Percentiles rank a stretch among this genome's conserved stretches.
Conservation (phyloP, 2,329 filamentous ascomycete genomes). For the Colletotrichum zoysiae region DNA sequence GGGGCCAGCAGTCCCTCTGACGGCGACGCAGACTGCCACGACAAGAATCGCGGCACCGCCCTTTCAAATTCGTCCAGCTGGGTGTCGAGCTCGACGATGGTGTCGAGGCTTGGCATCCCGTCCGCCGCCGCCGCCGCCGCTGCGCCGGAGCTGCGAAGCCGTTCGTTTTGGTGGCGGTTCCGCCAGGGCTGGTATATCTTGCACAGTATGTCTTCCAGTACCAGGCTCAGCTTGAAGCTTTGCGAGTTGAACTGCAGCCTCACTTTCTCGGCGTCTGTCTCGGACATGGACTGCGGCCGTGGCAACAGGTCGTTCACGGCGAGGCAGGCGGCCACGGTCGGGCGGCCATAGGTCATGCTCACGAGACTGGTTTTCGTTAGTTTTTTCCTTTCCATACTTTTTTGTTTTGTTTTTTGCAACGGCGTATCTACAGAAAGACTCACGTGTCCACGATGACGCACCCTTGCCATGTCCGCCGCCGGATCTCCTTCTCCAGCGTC, state of each 20-base stretch:
- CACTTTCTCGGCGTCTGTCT: not conserved
- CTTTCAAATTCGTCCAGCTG: conserved; percentile 2
- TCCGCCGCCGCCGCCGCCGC: not conserved
- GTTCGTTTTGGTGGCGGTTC: not conserved
- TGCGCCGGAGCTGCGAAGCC: not conserved
- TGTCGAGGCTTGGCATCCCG: conserved; percentile 2
- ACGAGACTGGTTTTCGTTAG: not conserved
- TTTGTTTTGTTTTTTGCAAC: not conserved
- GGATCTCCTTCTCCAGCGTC: conserved; percentile 53
- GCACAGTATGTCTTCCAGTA: conserved; percentile 49
- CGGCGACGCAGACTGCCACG: not conserved
- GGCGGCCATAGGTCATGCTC: conserved; percentile 17
- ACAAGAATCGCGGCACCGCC: not conserved
- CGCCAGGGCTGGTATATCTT: conserved; percentile 48
- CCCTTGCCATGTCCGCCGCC: conserved; percentile 54
- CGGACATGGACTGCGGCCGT: not conserved
- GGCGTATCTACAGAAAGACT: conserved; percentile 32
- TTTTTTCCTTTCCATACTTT: not conserved
- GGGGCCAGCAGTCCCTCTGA: not conserved
- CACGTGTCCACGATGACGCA: conserved; percentile 55
- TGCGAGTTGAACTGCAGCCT: conserved; percentile 40
- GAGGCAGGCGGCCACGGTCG: conserved; percentile 1
- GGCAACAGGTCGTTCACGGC: not conserved
- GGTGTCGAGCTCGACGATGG: conserved; percentile 9
- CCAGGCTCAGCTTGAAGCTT: conserved; percentile 42